Evolutionary conservation across 164 flowering plant species (phyloP).

Genomic region (Dillenia suffruticosa): DNA sequence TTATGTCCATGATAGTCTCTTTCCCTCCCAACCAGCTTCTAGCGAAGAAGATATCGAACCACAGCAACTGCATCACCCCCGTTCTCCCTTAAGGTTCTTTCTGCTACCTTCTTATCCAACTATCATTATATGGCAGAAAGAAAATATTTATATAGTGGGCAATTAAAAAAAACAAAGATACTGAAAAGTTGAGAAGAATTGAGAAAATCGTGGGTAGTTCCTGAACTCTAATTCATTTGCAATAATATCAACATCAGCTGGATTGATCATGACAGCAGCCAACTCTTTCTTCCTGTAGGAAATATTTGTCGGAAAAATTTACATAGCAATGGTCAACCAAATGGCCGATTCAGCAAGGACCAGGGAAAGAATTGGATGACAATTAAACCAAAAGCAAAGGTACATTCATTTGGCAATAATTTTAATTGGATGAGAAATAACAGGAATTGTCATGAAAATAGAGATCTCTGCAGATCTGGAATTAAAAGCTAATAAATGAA

Average conservation of each 20-base stretch:
- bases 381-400: too few relatives aligned
- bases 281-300: conserved; percentile 78
- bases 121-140: conserved; percentile 14
- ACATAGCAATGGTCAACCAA: too few relatives aligned
- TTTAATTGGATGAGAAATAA: too few relatives aligned
- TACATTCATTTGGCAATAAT: too few relatives aligned
- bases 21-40: conserved; percentile 4
- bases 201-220: not conserved
- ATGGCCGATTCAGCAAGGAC: too few relatives aligned
- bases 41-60: conserved; percentile 64
- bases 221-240: conserved; percentile 89
- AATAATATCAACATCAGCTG: conserved; percentile 85
- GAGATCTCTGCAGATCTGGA: too few relatives aligned
- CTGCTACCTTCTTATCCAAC: conserved; percentile 98
- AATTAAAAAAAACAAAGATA: not conserved
- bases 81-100: conserved; percentile 89
- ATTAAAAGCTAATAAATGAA: too few relatives aligned
- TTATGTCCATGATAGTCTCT: not conserved
- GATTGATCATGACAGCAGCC: conserved; percentile 89
- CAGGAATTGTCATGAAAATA: too few relatives aligned
- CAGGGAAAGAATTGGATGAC: too few relatives aligned
- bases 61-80: conserved; percentile 99
- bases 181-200: not conserved
- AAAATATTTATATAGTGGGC: too few relatives aligned
- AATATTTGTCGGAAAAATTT: not conserved